Percentiles rank a stretch among this genome's conserved stretches.
These are phyloP conservation scores for Digitaria exilis DNA, from an alignment of 202 grass and related monocot genomes.

Conservation along the genomic window DNA sequence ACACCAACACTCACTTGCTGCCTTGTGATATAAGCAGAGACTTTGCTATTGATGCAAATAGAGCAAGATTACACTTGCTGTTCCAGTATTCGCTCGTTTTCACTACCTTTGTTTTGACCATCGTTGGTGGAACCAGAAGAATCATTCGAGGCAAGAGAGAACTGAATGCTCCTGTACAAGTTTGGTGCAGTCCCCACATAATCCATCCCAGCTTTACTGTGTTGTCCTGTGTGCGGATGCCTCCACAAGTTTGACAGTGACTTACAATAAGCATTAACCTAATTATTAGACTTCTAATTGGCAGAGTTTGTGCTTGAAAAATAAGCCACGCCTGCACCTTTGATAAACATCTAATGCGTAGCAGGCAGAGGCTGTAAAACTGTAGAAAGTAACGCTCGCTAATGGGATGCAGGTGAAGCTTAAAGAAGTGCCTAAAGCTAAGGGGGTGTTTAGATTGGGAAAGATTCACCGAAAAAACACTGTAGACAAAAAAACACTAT, in stretches of 20 bases:
- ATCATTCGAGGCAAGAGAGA: constrained; percentile 2
- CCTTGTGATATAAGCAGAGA: neutral
- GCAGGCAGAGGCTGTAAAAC: neutral
- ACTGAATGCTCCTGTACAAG: constrained; percentile 45
- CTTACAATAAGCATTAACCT: neutral
- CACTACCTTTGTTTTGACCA: neutral
- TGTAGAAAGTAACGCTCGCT: constrained; percentile 2
- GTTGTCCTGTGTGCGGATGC: constrained; percentile 16
- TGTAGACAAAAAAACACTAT: no score
- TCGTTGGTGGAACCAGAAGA: neutral
- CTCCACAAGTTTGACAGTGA: constrained; percentile 24
- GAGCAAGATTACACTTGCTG: neutral
- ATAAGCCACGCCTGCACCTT: neutral
- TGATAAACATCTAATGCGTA: neutral
- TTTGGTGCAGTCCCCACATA: constrained; percentile 39
- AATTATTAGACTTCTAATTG: neutral
- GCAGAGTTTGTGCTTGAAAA: neutral
- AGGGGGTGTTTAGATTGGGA: no score
- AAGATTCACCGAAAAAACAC: no score
- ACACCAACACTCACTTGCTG: constrained; percentile 8
- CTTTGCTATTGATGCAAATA: neutral
- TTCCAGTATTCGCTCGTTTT: constrained; percentile 7
- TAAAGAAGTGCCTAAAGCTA: constrained; percentile 24
- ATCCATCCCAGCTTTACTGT: constrained; percentile 29
- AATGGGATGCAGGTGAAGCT: neutral